Conservation (phyloP, 495 filamentous ascomycete species). For the Aspergillus affinis region DNA sequence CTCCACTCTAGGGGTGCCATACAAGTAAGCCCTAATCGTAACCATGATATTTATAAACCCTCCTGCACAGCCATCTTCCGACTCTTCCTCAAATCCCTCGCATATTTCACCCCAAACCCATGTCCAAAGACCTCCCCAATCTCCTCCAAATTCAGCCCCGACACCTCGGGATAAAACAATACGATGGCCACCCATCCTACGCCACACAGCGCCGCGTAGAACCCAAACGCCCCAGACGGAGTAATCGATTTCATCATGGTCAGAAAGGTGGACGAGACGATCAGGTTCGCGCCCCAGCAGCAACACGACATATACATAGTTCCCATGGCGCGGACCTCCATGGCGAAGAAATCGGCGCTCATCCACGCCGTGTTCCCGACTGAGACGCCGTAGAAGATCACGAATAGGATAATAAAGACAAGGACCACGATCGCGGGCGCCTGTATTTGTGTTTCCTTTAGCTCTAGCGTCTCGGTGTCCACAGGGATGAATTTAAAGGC, state of each 20-base stretch:
- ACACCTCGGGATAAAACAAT: constrained; percentile 46
- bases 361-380: constrained; percentile 50
- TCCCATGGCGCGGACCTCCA: constrained; percentile 47
- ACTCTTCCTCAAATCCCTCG: constrained; percentile 29
- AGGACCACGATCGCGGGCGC: constrained; percentile 43
- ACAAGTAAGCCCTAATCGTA: too few relatives aligned
- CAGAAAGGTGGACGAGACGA: constrained; percentile 48
- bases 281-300: constrained; percentile 49
- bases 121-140: constrained; percentile 43
- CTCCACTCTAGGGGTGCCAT: too few relatives aligned
- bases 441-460: constrained; percentile 26
- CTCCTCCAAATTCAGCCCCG: constrained; percentile 44
- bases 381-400: constrained; percentile 39
- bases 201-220: constrained; percentile 46
- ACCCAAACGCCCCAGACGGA: constrained; percentile 47
- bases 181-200: constrained; percentile 42
- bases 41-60: too few relatives aligned
- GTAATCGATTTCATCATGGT: constrained; percentile 45
- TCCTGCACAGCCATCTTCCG: too few relatives aligned
- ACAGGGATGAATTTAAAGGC: constrained; percentile 52
- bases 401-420: constrained; percentile 44
- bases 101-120: constrained; percentile 41
- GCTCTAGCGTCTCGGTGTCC: constrained; percentile 33
- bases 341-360: constrained; percentile 45
- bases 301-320: constrained; percentile 46